These are phyloP conservation scores for Saccharum officinarum DNA, from an alignment of 176 grass and related monocot genomes.

Conservation along the genomic window DNA sequence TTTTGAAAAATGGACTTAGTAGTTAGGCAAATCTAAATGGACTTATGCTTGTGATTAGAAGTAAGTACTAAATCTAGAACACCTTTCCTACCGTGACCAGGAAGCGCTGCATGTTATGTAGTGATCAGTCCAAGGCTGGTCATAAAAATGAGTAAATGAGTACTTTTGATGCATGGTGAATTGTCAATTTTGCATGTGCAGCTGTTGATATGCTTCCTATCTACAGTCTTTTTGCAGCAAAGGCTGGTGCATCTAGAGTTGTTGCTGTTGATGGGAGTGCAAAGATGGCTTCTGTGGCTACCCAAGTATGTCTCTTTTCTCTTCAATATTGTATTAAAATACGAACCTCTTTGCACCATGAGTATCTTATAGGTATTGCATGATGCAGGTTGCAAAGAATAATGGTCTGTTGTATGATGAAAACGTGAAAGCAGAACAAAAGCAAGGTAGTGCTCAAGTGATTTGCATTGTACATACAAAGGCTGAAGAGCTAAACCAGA, in stretches of 20 bases:
- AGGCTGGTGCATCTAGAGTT: constrained; percentile 84
- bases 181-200: not conserved
- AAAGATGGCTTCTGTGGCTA: constrained; percentile 86
- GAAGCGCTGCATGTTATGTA: not conserved
- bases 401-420: constrained; percentile 60
- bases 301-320: constrained; percentile 44
- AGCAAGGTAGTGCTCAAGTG: constrained; percentile 24
- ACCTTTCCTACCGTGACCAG: not conserved
- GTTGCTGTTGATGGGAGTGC: constrained; percentile 91
- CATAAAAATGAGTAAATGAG: not conserved
- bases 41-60: not conserved
- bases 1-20: not conserved
- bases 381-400: constrained; percentile 75
- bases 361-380: constrained; percentile 2
- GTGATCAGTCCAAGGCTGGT: not conserved
- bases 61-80: not conserved
- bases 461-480: constrained; percentile 77
- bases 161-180: not conserved
- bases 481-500: constrained; percentile 84
- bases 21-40: not conserved
- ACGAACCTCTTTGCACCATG: not conserved
- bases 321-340: not conserved
- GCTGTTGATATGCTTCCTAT: constrained; percentile 40
- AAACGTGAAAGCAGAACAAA: constrained; percentile 24
- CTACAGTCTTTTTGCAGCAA: constrained; percentile 92